Conservation (phyloP, 192 early-diverging fungal genomes). For the Coemansia sp. region DNA sequence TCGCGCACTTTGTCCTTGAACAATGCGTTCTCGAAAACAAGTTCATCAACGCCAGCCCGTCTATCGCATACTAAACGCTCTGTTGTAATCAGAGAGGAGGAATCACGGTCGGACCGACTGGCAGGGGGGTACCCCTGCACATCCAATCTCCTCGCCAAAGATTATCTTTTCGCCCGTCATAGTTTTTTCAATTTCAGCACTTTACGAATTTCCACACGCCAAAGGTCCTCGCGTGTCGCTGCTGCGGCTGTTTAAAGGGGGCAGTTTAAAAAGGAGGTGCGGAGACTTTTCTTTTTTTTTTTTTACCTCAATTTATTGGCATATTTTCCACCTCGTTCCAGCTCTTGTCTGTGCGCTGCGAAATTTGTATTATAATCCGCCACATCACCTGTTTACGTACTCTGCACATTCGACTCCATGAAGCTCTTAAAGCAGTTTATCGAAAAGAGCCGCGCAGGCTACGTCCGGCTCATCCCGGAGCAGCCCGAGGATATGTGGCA, state of each 20-base stretch:
- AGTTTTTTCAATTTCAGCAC: background rate
- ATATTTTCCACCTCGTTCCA: background rate
- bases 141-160: background rate
- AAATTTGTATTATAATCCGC: background rate
- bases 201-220: background rate
- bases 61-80: conserved; percentile 22
- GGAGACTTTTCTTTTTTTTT: background rate
- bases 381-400: background rate
- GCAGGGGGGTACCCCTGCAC: background rate
- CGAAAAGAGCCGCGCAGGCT: conserved; percentile 83
- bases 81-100: too few species aligned
- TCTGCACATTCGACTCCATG: conserved; percentile 45
- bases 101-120: background rate
- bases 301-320: background rate
- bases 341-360: background rate
- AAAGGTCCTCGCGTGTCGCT: too few species aligned
- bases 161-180: background rate
- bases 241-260: too few species aligned
- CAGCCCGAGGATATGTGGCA: conserved; percentile 99
- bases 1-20: conserved; percentile 54
- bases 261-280: background rate
- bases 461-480: conserved; percentile 81
- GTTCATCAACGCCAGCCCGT: conserved; percentile 33
- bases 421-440: conserved; percentile 72
- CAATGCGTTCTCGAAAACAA: conserved; percentile 40